phyloP scores from a whole-genome alignment of 176 grass and related monocot genomes.

The Oryza nivara region DNA sequence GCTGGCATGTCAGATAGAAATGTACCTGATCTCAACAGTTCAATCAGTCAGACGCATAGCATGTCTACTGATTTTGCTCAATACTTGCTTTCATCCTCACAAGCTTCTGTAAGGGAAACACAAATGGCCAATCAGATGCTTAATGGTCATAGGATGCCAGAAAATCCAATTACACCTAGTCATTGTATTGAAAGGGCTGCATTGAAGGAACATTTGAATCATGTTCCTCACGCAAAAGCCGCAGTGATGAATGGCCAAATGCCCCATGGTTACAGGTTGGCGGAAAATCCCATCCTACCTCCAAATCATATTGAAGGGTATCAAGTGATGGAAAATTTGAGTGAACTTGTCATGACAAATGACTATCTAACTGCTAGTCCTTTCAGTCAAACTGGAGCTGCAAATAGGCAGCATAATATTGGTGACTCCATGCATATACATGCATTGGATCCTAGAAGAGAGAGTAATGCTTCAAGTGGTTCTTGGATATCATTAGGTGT shows the following conservation, averaged over 20 bases:
- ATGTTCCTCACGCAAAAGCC: conserved; percentile 25
- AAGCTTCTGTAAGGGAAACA: conserved; percentile 32
- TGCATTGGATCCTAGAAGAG: conserved; percentile 41
- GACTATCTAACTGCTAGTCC: conserved; percentile 26
- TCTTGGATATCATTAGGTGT: conserved; percentile 20
- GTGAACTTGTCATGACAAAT: conserved; percentile 34
- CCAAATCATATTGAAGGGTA: conserved; percentile 42
- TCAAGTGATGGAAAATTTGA: conserved; percentile 18
- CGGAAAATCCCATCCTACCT: conserved; percentile 40
- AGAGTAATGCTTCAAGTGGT: conserved; percentile 41
- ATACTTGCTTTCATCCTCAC: conserved; percentile 37
- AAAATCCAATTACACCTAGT: conserved; percentile 41
- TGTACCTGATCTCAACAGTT: conserved; percentile 41
- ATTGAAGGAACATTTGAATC: conserved; percentile 29
- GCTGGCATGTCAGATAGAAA: conserved; percentile 17
- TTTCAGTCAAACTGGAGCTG: conserved; percentile 16
- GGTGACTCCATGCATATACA: conserved; percentile 24
- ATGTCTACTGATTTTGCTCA: conserved; percentile 38
- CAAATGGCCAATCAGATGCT: conserved; percentile 36
- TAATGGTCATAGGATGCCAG: conserved; percentile 30
- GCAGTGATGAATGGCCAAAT: conserved; percentile 31
- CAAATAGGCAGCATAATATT: conserved; percentile 22
- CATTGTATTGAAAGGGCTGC: conserved; percentile 33
- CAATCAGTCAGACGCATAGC: conserved; percentile 25
- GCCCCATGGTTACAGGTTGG: conserved; percentile 26